Evolutionary conservation across 1,284 basidiomycete genomes (phyloP).

Genomic region (Phlebopus sp.): DNA sequence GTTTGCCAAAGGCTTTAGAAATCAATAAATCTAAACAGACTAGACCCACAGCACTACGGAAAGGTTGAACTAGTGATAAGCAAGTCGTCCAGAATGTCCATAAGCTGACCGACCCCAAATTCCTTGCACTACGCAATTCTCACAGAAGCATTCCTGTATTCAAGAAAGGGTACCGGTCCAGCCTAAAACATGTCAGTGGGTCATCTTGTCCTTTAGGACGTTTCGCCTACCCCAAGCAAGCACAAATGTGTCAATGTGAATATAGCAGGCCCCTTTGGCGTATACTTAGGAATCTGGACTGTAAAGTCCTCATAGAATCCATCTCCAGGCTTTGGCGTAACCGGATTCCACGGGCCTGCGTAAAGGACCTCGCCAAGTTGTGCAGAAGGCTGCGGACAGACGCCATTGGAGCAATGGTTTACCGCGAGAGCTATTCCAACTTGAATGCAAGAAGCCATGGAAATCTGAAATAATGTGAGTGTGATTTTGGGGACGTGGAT

Average conservation of each 20-base stretch:
- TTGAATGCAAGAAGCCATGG: conserved; percentile 10
- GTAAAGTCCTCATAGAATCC: conserved; percentile 15
- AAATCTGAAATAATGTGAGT: conserved; percentile 6
- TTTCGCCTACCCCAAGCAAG: conserved; percentile 7
- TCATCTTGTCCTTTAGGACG: neutral
- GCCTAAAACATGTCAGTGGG: neutral
- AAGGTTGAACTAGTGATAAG: neutral
- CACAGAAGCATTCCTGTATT: conserved; percentile 12
- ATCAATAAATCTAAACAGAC: conserved; percentile 22
- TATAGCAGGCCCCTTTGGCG: conserved; percentile 4
- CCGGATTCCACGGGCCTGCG: conserved; percentile 9
- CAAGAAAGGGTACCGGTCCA: conserved; percentile 5
- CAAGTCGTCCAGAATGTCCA: neutral
- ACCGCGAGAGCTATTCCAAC: conserved; percentile 18
- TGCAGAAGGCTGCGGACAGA: conserved; percentile 7
- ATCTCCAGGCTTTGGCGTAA: neutral
- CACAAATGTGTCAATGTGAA: conserved; percentile 13
- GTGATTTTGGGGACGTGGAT: neutral
- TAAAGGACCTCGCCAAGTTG: conserved; percentile 11
- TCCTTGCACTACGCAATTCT: conserved; percentile 1
- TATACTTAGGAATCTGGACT: conserved; percentile 3
- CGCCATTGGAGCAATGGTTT: conserved; percentile 2
- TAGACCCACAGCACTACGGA: neutral
- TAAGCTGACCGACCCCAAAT: no score
- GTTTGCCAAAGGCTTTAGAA: conserved; percentile 7